phyloP scores from a whole-genome alignment of 768 basidiomycete genomes.

The Sistotremastrum suecicum region DNA sequence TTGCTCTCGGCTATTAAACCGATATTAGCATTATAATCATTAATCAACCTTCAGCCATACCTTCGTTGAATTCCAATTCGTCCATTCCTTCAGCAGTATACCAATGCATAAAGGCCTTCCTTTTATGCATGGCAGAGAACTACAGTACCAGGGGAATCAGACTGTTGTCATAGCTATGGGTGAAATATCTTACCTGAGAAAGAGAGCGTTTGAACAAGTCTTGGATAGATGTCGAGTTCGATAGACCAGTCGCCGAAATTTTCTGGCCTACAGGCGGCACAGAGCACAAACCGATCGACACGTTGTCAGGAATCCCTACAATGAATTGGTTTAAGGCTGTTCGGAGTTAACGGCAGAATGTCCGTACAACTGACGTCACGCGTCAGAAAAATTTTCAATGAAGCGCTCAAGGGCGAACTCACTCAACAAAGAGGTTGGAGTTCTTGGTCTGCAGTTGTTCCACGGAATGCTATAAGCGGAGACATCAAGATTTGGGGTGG shows the following conservation, averaged over 20 bases:
- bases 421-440: constrained; percentile 71
- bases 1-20: constrained; percentile 57
- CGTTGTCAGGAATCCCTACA: constrained; percentile 86
- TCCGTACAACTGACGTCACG: background rate
- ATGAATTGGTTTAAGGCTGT: background rate
- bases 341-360: too few relatives aligned
- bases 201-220: constrained; percentile 71
- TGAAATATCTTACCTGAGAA: constrained; percentile 28
- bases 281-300: constrained; percentile 70
- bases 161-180: constrained; percentile 1
- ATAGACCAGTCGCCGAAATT: constrained; percentile 57
- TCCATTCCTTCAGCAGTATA: constrained; percentile 91
- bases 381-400: background rate
- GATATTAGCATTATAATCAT: background rate
- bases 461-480: constrained; percentile 41
- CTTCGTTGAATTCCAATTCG: constrained; percentile 62
- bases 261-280: constrained; percentile 73
- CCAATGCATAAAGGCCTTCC: constrained; percentile 82
- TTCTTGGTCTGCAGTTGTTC: constrained; percentile 64
- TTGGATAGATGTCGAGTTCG: constrained; percentile 69
- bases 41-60: background rate
- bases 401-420: constrained; percentile 12
- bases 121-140: constrained; percentile 74
- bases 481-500: background rate
- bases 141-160: constrained; percentile 13